These are phyloP conservation scores for Dentipellis fragilis DNA, from an alignment of 768 basidiomycete species.

Conservation along the genomic window DNA sequence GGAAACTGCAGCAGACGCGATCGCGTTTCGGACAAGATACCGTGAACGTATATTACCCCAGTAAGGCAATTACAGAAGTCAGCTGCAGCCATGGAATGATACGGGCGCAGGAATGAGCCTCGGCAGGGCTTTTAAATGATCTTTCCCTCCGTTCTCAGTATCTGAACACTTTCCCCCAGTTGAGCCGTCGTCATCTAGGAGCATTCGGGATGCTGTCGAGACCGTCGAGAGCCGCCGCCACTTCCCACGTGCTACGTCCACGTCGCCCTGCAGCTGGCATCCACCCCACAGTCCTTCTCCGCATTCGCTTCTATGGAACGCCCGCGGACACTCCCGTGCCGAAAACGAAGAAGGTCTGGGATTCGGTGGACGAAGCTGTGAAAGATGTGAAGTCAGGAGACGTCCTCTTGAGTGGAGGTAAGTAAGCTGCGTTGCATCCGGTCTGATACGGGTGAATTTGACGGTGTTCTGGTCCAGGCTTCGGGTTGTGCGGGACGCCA, in stretches of 20 bases:
- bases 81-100: not conserved
- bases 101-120: too few species aligned
- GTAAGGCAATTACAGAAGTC: not conserved
- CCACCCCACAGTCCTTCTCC: not conserved
- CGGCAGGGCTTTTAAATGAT: too few species aligned
- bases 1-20: not conserved
- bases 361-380: conserved; percentile 74
- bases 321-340: conserved; percentile 20
- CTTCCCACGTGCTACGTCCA: not conserved
- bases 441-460: not conserved
- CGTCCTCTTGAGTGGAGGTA: conserved; percentile 74
- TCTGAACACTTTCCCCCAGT: too few species aligned
- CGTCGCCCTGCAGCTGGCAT: not conserved
- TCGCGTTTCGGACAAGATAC: not conserved
- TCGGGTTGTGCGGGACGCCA: conserved; percentile 84
- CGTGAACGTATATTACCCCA: not conserved
- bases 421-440: conserved; percentile 13
- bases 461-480: conserved; percentile 38
- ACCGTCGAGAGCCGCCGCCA: not conserved
- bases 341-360: conserved; percentile 59
- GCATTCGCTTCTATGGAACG: conserved; percentile 5
- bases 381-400: conserved; percentile 75
- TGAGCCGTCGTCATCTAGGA: too few species aligned
- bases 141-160: too few species aligned
- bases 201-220: too few species aligned